phyloP scores from a whole-genome alignment of 1,139 yeast genomes.

The Yamadazyma friedrichii region DNA sequence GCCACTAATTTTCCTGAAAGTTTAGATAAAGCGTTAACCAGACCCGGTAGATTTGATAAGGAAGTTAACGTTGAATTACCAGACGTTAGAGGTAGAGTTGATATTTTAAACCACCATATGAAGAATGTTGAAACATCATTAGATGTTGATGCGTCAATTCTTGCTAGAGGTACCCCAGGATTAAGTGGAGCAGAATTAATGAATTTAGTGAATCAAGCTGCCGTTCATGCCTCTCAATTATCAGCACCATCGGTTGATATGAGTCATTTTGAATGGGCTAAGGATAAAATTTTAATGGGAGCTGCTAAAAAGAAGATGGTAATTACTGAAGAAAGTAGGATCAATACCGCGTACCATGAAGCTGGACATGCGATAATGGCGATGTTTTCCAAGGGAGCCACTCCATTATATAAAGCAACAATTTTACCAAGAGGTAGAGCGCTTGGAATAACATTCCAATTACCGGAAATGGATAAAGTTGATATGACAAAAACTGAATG shows the following conservation, averaged over 20 bases:
- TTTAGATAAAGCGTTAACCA: slow-evolving; percentile 91
- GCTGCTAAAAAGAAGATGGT: slow-evolving; percentile 98
- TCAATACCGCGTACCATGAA: slow-evolving; percentile 95
- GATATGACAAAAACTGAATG: slow-evolving; percentile 90
- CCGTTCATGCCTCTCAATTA: slow-evolving; percentile 91
- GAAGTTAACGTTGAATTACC: slow-evolving; percentile 94
- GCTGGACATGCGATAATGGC: slow-evolving; percentile 99
- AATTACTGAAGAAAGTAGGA: slow-evolving; percentile 89
- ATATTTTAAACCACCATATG: slow-evolving; percentile 89
- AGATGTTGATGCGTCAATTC: slow-evolving; percentile 80
- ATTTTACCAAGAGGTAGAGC: slow-evolving; percentile 97
- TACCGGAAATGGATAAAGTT: slow-evolving; percentile 97
- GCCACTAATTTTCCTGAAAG: slow-evolving; percentile 98
- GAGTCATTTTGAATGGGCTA: slow-evolving; percentile 98
- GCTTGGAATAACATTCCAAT: slow-evolving; percentile 91
- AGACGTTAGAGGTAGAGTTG: slow-evolving; percentile 95
- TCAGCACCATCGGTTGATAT: slow-evolving; percentile 88
- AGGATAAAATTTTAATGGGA: slow-evolving; percentile 95
- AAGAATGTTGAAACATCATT: slow-evolving; percentile 82
- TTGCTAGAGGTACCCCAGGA: slow-evolving; percentile 98
- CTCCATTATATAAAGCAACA: slow-evolving; percentile 94
- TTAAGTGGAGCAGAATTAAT: slow-evolving; percentile 95
- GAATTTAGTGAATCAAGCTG: slow-evolving; percentile 97
- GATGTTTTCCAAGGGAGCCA: slow-evolving; percentile 91
- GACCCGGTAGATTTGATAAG: slow-evolving; percentile 98